Base-by-base conservation (phyloP, 2,329 filamentous ascomycete species). In the Exserohilum rostratum region DNA sequence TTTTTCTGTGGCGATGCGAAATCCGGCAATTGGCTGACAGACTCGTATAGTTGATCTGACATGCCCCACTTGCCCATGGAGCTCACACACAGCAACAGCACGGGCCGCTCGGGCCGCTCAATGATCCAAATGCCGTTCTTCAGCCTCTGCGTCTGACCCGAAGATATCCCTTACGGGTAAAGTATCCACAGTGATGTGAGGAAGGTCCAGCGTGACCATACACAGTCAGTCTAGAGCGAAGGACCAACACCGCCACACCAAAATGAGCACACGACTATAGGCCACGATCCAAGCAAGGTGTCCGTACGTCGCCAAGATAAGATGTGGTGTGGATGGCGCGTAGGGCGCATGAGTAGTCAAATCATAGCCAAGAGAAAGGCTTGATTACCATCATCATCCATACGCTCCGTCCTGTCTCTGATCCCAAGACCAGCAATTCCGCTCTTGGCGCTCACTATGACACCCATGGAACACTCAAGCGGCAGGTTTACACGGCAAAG, bases 321-420 rank as follows among this genome's bases (percentile, higher is more conserved):
- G 45, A 33, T 27, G 25, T 35, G 30, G 30, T 55, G 46, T 56
- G 53, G 39, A 37, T 12, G 12, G 38, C 39, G 30, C 35, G 39
- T 17, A 42, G n/a, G 15, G 15, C 12, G 39, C 25, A 15, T 10
- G 25, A 13, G n/a, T 25, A 17, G n/a, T 42, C 10, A 30, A 5
- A n/a, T 30, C 45, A 53, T 20, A 20, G 45, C 56, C 48, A 56
- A 58, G 45, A 53, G 45, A 53, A 52, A 38, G 37, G 53, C 53
- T 46, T 56, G 47, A 42, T 57, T 51, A 56, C 50, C 17, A 46
- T 37, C 30, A 44, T 25, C 9, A 42, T 29, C 20, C 20, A 13
- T 15, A 30, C 18, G 25, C 22, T 11, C 34, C 3, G 10, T 17
- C 7, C 13, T 18, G 48, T 29, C 38, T 15, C 37, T 22, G 5